These are phyloP conservation scores for Aspergillus uvarum DNA, from an alignment of 2,329 filamentous ascomycete genomes.

Conservation along the genomic window DNA sequence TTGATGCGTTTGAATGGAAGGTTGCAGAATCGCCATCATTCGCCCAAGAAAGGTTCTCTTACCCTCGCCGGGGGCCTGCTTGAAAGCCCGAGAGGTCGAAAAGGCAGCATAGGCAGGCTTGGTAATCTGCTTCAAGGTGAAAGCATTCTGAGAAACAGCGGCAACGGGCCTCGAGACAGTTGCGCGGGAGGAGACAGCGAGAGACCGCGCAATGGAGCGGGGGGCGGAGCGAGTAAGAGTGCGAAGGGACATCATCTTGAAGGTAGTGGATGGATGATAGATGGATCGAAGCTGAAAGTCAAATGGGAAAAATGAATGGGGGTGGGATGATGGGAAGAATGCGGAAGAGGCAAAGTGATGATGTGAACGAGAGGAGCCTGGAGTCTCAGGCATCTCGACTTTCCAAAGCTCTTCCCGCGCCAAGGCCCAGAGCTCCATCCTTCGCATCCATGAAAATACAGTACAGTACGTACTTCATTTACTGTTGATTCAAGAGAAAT, in stretches of 20 bases:
- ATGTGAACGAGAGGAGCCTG: slow-evolving; percentile 23
- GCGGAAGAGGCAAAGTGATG: slow-evolving; percentile 23
- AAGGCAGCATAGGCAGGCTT: slow-evolving; percentile 47
- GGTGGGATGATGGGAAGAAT: slow-evolving; percentile 16
- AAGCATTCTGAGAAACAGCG: slow-evolving; percentile 49
- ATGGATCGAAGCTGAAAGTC: slow-evolving; percentile 19
- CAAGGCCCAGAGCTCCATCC: slow-evolving; percentile 17
- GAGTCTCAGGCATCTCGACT: not conserved
- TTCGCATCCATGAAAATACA: not conserved
- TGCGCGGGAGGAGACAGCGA: slow-evolving; percentile 50
- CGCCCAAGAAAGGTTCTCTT: slow-evolving; percentile 16
- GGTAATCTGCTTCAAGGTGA: slow-evolving; percentile 50
- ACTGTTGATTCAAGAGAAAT: no score
- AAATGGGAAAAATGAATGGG: slow-evolving; percentile 11
- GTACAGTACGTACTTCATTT: not conserved
- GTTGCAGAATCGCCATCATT: no score
- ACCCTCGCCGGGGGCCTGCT: slow-evolving; percentile 50
- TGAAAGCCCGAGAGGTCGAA: slow-evolving; percentile 45
- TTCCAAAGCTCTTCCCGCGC: slow-evolving; percentile 24
- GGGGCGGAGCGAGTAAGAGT: slow-evolving; percentile 66
- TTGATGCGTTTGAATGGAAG: not conserved
- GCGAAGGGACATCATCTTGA: slow-evolving; percentile 67
- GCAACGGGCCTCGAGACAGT: slow-evolving; percentile 51
- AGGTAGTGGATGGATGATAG: slow-evolving; percentile 14
- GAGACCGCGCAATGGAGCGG: slow-evolving; percentile 58